Percentiles rank a stretch among this genome's conserved stretches.
Conservation (phyloP, 2,329 filamentous ascomycete genomes). For the Cercospora brassicicola region DNA sequence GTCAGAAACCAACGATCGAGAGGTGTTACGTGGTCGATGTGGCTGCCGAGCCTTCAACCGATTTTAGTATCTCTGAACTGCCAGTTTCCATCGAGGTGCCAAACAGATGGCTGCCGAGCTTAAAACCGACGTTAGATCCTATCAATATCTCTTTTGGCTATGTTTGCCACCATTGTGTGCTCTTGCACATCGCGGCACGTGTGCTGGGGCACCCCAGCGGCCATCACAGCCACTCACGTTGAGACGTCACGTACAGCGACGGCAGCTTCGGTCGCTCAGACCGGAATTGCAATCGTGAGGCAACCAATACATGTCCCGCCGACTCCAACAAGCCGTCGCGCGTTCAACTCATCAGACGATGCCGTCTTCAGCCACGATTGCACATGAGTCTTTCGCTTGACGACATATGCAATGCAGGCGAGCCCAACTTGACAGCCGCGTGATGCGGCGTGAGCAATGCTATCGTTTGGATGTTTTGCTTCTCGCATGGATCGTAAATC, state of each 20-base stretch:
- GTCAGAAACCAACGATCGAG: not conserved
- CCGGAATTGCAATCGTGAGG: not conserved
- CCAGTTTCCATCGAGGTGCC: not conserved
- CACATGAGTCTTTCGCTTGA: not conserved
- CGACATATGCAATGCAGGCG: slow-evolving; percentile 1
- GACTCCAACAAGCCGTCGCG: not conserved
- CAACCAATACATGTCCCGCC: not conserved
- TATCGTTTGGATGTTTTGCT: not conserved
- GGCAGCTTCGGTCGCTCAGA: not conserved
- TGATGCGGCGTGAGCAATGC: not conserved
- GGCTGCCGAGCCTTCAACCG: not conserved
- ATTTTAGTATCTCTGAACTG: not conserved
- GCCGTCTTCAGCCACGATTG: not conserved
- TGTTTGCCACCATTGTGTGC: not conserved
- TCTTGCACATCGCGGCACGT: not conserved
- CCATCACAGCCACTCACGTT: not conserved
- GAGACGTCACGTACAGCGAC: not conserved
- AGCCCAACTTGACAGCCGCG: slow-evolving; percentile 1
- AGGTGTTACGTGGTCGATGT: not conserved
- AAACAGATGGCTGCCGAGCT: not conserved
- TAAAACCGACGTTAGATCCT: not conserved
- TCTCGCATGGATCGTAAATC: not conserved
- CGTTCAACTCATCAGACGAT: not conserved
- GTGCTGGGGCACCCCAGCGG: not conserved
- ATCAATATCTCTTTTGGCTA: not conserved